Evolutionary conservation across 2,329 filamentous ascomycete genomes (phyloP), one percentile per base, ranked within the genome.

Genomic region (Anthostomella pinea): DNA sequence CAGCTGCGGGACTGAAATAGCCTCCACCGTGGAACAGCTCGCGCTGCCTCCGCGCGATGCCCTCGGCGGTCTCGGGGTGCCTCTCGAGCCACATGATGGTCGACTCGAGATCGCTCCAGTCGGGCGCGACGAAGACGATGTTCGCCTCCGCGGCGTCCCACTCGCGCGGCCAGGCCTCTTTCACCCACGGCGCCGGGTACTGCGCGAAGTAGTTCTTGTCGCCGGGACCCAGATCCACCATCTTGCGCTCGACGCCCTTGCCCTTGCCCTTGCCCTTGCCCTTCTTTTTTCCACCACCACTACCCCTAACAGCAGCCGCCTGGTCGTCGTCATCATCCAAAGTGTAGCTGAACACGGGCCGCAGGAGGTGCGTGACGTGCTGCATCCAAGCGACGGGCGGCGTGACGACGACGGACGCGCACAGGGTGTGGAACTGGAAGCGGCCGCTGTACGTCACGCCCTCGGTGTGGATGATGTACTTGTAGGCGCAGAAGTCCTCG

Each of bases 361-460:
- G 52, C 11, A 67, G 55, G 1, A 75, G 56, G 43, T 75, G 72
- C 33, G 69, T 71, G 3, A 66, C 62, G 46, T 73, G 72, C 61
- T 74, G 69, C 53, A 72, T 53, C 64, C 68, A 75, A 16, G 57
- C 61, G 15, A 72, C 52, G 8, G 72, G 69, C 35, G 71, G 69
- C 3, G 66, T 67, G 23, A 76, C 48, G 3, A 73, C 59, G 1
- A 75, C 67, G 43, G 65, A 69, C 8, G 52, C 61, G 51, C 72
- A 76, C 31, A 73, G 65, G 55, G 70, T 69, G 51, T 74, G 65
- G 49, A 69, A 74, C 41, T 68, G 69, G 39, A 76, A 66, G 9
- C 72, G 65, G 2, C 72, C 72, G 35, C 64, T 70, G 57, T 76
- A 76, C 4, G 70, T 66, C n/a, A 76, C 59, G 5, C 72, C 72